Percentiles rank a stretch among this genome's conserved stretches.
Conservation (phyloP, 805 yeast genomes). For the Kodamaea neixiangensis region DNA sequence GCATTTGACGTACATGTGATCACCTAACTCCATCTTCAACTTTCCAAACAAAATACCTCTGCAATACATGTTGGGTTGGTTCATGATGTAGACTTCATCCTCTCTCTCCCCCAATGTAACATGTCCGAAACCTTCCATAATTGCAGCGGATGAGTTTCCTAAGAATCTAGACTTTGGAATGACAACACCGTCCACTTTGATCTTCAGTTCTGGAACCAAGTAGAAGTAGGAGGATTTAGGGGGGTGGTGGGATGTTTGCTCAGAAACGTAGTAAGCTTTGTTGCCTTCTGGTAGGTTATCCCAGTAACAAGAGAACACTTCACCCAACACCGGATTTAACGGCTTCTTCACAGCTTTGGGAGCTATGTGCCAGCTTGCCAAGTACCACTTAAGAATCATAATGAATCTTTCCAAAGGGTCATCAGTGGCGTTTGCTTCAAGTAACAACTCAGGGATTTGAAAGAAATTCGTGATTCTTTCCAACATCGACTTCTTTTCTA, state of each 20-base stretch:
- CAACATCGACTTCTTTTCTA: constrained; percentile 94
- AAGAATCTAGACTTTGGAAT: constrained; percentile 85
- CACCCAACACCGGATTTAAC: constrained; percentile 91
- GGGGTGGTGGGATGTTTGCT: constrained; percentile 98
- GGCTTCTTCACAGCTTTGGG: constrained; percentile 99
- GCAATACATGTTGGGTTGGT: constrained; percentile 96
- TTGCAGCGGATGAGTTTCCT: constrained; percentile 95
- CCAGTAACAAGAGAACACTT: constrained; percentile 90
- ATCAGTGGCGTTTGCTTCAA: constrained; percentile 61
- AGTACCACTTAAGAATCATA: constrained; percentile 80
- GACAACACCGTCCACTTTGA: constrained; percentile 86
- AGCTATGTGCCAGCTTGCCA: constrained; percentile 97
- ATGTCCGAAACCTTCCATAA: constrained; percentile 90
- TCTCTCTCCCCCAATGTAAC: constrained; percentile 63
- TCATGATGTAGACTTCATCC: constrained; percentile 75
- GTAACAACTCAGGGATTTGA: constrained; percentile 72
- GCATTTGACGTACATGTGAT: constrained; percentile 78
- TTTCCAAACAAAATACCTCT: constrained; percentile 91
- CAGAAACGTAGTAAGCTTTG: constrained; percentile 82
- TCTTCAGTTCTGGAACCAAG: constrained; percentile 74
- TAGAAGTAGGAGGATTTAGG: constrained; percentile 95
- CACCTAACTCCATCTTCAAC: constrained; percentile 89
- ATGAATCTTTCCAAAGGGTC: constrained; percentile 72
- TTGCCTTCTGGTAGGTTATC: constrained; percentile 67
- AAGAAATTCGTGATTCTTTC: constrained; percentile 91